These are phyloP conservation scores for Oryza nivara DNA, from an alignment of 176 grass and related monocot species.

Conservation along the genomic window DNA sequence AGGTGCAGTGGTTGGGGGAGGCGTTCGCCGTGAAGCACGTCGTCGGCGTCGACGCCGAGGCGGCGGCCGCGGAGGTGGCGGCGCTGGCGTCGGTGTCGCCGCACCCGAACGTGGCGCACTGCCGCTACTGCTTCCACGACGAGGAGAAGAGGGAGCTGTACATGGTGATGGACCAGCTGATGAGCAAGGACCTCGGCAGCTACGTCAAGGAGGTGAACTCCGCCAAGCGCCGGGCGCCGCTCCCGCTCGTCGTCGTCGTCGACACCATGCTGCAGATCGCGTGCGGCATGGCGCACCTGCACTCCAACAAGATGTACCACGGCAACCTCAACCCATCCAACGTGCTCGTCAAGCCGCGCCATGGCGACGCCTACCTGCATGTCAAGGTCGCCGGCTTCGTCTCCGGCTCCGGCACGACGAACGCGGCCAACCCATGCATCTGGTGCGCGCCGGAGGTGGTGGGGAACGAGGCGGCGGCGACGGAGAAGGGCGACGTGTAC, in stretches of 20 bases:
- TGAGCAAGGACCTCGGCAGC: constrained; percentile 68
- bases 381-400: constrained; percentile 72
- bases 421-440: constrained; percentile 50
- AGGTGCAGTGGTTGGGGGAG: constrained; percentile 85
- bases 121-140: constrained; percentile 81
- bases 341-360: constrained; percentile 60
- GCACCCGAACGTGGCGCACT: constrained; percentile 80
- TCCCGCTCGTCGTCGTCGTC: constrained; percentile 63
- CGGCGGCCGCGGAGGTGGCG: constrained; percentile 42
- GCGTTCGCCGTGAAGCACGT: constrained; percentile 69
- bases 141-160: constrained; percentile 81
- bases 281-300: constrained; percentile 91
- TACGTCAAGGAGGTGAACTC: constrained; percentile 65
- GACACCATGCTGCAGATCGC: constrained; percentile 91
- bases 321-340: constrained; percentile 81
- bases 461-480: constrained; percentile 31
- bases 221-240: constrained; percentile 53
- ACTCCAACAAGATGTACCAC: constrained; percentile 75
- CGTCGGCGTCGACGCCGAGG: constrained; percentile 57
- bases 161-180: constrained; percentile 74
- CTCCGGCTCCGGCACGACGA: not conserved
- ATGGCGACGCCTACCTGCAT: constrained; percentile 53
- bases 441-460: constrained; percentile 94
- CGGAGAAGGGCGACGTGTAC: constrained; percentile 85
- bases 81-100: constrained; percentile 64